Evolutionary conservation across 345 rosid species (phyloP).

Genomic region (Acer saccharum): DNA sequence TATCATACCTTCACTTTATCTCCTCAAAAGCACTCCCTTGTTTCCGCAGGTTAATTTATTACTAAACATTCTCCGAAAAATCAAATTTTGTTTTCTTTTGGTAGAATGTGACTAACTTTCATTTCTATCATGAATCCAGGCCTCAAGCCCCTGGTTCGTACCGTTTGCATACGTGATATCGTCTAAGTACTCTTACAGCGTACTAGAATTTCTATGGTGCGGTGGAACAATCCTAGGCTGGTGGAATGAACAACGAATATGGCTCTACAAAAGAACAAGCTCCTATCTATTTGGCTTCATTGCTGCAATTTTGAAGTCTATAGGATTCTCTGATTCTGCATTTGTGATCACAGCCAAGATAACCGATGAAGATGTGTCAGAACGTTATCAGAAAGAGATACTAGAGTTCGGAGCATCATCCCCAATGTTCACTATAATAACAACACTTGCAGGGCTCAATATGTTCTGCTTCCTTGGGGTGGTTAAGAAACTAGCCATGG

Average conservation of each 20-base stretch:
- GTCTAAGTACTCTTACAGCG: constrained; percentile 6
- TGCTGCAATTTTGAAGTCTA: constrained; percentile 41
- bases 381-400: constrained; percentile 53
- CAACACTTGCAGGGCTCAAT: constrained; percentile 53
- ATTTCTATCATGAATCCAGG: constrained; percentile 24
- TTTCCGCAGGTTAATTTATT: constrained; percentile 57
- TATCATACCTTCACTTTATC: constrained; percentile 58
- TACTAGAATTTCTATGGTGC: constrained; percentile 9
- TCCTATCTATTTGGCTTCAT: constrained; percentile 63
- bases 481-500: constrained; percentile 16
- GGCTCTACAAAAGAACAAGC: constrained; percentile 76
- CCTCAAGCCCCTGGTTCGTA: constrained; percentile 26
- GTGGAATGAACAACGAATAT: constrained; percentile 54
- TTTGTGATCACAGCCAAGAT: constrained; percentile 73
- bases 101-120: background rate
- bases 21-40: constrained; percentile 60
- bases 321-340: constrained; percentile 48
- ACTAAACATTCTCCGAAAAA: background rate
- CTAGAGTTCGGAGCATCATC: constrained; percentile 78
- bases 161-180: constrained; percentile 17
- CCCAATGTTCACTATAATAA: constrained; percentile 57
- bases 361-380: constrained; percentile 52
- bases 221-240: background rate
- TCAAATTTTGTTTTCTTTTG: background rate
- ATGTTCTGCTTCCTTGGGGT: constrained; percentile 40